Base-by-base conservation (phyloP, 2,329 filamentous ascomycete genomes). In the Calonectria pauciramosa region DNA sequence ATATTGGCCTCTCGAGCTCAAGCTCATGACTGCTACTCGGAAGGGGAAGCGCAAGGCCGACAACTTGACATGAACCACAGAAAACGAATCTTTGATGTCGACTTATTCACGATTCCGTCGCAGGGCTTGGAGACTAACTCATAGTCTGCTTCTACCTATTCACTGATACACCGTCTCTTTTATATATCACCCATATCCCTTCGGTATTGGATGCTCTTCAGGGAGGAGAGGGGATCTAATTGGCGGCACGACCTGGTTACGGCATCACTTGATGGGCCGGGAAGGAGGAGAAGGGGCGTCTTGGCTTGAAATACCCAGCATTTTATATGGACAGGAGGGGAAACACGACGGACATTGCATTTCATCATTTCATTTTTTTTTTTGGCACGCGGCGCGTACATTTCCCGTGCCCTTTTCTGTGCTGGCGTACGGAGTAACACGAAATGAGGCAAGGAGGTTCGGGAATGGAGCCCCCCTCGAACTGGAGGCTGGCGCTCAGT, bases 1-100 rank as follows among this genome's bases (percentile, higher is more conserved):
- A 1, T 88, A 85, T 73, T 93, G 90, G 83, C 87, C 89, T 6
- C 87, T 94, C 7, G 89, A 93, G 82, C 85, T 94, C 71, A 93
- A 93, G 84, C 80, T 93, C 56, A 90, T 90, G 88, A 92, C 90
- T 4, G 86, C 85, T 4, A 90, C 87, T 38, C 88, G 87, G 64
- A 88, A 90, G 72, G 91, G 90, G 67, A 86, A 86, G 74, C 83
- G 84, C 41, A 86, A 86, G 69, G 84, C 82, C 8, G 80, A 83
- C 26, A 72, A 75, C 1, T 69, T 82, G 26, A 75, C 80, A 38
- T 85, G 76, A 83, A 64, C 41, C 56, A 20, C n/a, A n/a, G 23
- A 14, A 23, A 28, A 28, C 6, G 23, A 41, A 28, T 23, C 2
- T 30, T 63, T 28, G 23, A 11, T 36, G 38, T 41, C 16, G 13